Evolutionary conservation across 192 early-diverging fungal genomes (phyloP).

Genomic region (Phlyctochytrium planicorne): DNA sequence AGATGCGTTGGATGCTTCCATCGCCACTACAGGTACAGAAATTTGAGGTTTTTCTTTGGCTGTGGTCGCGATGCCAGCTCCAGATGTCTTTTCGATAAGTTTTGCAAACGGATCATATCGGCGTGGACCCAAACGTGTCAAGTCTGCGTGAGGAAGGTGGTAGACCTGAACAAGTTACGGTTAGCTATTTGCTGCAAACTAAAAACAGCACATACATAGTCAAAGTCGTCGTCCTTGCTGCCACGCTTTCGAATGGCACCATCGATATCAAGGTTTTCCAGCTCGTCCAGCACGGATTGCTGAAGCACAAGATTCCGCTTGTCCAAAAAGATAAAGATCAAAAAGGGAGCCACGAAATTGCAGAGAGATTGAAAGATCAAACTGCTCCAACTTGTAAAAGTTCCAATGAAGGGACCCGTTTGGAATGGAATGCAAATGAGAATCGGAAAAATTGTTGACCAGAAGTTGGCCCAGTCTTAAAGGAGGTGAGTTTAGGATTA

Average conservation of each 20-base stretch:
- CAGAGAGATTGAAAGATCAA: constrained; percentile 64
- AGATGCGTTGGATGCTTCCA: constrained; percentile 1
- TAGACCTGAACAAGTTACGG: constrained; percentile 26
- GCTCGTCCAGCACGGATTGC: constrained; percentile 52
- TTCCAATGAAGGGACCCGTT: constrained; percentile 57
- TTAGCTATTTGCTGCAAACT: neutral
- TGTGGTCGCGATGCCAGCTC: neutral
- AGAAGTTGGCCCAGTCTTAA: constrained; percentile 49
- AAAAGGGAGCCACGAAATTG: constrained; percentile 68
- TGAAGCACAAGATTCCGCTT: constrained; percentile 46
- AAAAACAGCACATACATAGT: constrained; percentile 30
- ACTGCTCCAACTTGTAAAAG: constrained; percentile 62
- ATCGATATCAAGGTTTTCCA: constrained; percentile 48
- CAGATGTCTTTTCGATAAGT: neutral
- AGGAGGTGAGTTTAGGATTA: neutral
- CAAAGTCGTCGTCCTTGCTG: constrained; percentile 50
- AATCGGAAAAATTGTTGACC: constrained; percentile 60
- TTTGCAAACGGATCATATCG: constrained; percentile 40
- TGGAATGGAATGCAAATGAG: constrained; percentile 65
- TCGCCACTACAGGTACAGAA: constrained; percentile 20
- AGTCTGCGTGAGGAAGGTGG: constrained; percentile 48
- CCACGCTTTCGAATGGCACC: constrained; percentile 38
- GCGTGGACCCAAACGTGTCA: constrained; percentile 27
- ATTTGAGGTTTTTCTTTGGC: constrained; percentile 9
- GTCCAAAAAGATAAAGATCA: constrained; percentile 62